These are phyloP conservation scores for Apiospora phragmitis DNA, from an alignment of 2,329 filamentous ascomycete genomes.

Conservation along the genomic window DNA sequence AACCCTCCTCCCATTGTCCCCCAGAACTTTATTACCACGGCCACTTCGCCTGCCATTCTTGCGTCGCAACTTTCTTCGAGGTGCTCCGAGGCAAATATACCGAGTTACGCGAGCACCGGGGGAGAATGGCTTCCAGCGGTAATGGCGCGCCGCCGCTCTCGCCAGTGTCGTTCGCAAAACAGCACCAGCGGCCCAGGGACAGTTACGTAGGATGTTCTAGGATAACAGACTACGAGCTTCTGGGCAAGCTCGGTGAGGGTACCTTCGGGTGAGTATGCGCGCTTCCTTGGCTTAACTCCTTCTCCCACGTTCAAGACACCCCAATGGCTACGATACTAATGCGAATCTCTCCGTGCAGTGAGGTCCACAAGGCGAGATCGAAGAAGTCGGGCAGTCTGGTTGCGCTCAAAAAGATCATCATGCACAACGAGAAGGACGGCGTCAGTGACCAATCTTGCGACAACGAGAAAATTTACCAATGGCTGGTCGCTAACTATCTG, in stretches of 20 bases:
- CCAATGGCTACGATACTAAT: neutral
- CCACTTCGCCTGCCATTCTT: neutral
- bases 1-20: neutral
- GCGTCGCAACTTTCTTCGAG: neutral
- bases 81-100: neutral
- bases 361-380: constrained; percentile 87
- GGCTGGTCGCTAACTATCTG: constrained; percentile 19
- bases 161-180: constrained; percentile 57
- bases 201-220: constrained; percentile 84
- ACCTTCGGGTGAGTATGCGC: constrained; percentile 74
- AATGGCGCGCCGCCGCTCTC: constrained; percentile 41
- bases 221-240: constrained; percentile 76
- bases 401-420: constrained; percentile 96
- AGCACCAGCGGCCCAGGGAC: constrained; percentile 53
- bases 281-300: too few species aligned
- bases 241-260: constrained; percentile 87
- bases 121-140: constrained; percentile 1
- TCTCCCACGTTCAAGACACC: neutral
- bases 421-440: constrained; percentile 99
- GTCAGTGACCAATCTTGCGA: constrained; percentile 45
- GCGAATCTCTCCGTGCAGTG: constrained; percentile 45
- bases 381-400: constrained; percentile 73
- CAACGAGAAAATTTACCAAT: neutral
- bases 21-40: neutral
- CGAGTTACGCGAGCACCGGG: neutral